Percentiles rank a stretch among this genome's conserved stretches.
Conservation (phyloP, 163 green algal species). For the Scenedesmus sp. region DNA sequence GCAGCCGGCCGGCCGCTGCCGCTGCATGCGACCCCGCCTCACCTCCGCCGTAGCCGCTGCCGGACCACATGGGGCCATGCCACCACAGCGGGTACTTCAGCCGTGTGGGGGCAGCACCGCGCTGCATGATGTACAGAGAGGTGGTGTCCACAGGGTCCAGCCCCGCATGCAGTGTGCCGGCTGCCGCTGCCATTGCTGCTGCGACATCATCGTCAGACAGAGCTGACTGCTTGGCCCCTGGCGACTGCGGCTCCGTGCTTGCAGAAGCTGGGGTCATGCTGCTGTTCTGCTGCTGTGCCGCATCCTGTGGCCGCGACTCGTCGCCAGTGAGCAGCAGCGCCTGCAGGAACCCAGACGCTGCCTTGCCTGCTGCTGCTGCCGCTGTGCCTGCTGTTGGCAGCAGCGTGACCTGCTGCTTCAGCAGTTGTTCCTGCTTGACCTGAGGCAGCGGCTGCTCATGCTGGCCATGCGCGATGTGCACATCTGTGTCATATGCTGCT, state of each 20-base stretch:
- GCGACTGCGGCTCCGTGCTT: not conserved
- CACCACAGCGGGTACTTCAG: constrained; percentile 65
- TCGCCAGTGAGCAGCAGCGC: not conserved
- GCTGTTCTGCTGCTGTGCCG: not conserved
- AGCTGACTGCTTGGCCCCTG: not conserved
- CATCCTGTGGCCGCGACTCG: not conserved
- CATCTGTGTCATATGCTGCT: not conserved
- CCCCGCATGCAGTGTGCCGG: not conserved
- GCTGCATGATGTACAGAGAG: not conserved
- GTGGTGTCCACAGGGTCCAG: not conserved
- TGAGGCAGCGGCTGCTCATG: constrained; percentile 11
- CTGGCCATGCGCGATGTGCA: not conserved
- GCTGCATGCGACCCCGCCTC: too few species aligned
- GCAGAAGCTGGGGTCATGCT: not conserved
- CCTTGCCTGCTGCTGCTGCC: not conserved
- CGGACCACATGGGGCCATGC: constrained; percentile 71
- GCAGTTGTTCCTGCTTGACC: not conserved
- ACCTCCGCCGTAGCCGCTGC: constrained; percentile 51
- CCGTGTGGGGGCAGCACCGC: not conserved
- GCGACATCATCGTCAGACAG: not conserved
- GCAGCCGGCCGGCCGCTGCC: not conserved
- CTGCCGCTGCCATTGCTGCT: constrained; percentile 29
- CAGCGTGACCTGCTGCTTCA: not conserved
- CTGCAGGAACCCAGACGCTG: not conserved
- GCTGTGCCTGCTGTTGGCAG: not conserved